phyloP scores from a whole-genome alignment of 2,329 filamentous ascomycete genomes.

The Colletotrichum sojae region DNA sequence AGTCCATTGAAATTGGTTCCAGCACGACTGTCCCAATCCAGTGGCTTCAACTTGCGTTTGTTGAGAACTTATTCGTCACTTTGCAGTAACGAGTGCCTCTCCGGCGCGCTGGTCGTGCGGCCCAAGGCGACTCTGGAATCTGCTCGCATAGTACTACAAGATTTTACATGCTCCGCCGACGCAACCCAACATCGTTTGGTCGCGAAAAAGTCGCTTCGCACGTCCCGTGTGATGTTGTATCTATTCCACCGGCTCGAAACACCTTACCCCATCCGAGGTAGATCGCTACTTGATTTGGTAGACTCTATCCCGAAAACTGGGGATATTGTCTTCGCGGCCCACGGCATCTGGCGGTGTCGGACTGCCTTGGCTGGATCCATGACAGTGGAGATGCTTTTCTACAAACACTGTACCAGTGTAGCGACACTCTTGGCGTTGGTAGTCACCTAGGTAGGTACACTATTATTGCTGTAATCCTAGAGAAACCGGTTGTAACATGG shows the following conservation, averaged over 20 bases:
- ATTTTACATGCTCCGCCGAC: background rate
- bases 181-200: conserved; percentile 4
- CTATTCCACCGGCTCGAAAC: conserved; percentile 33
- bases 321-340: background rate
- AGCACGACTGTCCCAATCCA: background rate
- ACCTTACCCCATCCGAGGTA: background rate
- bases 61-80: too few species aligned
- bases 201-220: background rate
- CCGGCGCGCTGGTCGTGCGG: too few species aligned
- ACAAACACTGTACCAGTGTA: background rate
- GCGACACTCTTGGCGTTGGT: background rate
- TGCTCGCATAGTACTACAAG: too few species aligned
- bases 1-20: background rate
- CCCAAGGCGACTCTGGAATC: too few species aligned
- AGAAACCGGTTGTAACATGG: background rate
- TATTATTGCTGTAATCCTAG: background rate
- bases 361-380: conserved; percentile 11
- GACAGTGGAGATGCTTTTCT: conserved; percentile 6
- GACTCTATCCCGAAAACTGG: conserved; percentile 7
- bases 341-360: conserved; percentile 26
- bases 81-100: too few species aligned
- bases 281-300: conserved; percentile 29
- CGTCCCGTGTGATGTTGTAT: conserved; percentile 13
- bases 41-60: too few species aligned
- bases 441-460: background rate